These are phyloP conservation scores for Euptelea pleiosperma DNA, from an alignment of 164 flowering plant species.

Conservation along the genomic window DNA sequence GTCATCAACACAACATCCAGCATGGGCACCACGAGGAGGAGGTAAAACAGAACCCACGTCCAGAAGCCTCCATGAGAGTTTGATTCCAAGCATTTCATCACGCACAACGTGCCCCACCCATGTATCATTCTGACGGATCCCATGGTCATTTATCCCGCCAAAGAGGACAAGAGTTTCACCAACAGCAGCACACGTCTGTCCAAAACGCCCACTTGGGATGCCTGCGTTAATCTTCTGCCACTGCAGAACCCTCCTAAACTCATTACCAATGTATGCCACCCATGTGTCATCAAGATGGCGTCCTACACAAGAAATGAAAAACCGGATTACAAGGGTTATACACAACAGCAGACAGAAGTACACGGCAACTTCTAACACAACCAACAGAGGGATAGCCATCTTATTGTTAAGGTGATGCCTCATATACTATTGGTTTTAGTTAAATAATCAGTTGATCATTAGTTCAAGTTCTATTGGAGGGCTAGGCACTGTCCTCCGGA, in stretches of 20 bases:
- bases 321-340: neutral
- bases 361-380: no score
- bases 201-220: constrained; percentile 87
- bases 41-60: constrained; percentile 56
- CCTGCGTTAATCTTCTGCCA: constrained; percentile 74
- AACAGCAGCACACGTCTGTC: constrained; percentile 67
- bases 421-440: no score
- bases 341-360: no score
- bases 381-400: no score
- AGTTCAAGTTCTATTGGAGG: no score
- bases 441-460: no score
- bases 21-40: constrained; percentile 93
- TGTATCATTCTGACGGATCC: constrained; percentile 82
- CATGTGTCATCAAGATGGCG: constrained; percentile 96
- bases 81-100: constrained; percentile 37
- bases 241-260: constrained; percentile 30
- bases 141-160: constrained; percentile 88
- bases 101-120: constrained; percentile 63
- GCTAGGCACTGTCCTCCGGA: no score
- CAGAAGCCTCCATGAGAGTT: constrained; percentile 69
- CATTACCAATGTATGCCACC: constrained; percentile 62
- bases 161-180: constrained; percentile 68
- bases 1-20: constrained; percentile 57
- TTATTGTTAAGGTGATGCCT: no score
- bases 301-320: constrained; percentile 37